Conservation (phyloP, 352 stramenopile genomes). For the Blastocystis hominis region DNA sequence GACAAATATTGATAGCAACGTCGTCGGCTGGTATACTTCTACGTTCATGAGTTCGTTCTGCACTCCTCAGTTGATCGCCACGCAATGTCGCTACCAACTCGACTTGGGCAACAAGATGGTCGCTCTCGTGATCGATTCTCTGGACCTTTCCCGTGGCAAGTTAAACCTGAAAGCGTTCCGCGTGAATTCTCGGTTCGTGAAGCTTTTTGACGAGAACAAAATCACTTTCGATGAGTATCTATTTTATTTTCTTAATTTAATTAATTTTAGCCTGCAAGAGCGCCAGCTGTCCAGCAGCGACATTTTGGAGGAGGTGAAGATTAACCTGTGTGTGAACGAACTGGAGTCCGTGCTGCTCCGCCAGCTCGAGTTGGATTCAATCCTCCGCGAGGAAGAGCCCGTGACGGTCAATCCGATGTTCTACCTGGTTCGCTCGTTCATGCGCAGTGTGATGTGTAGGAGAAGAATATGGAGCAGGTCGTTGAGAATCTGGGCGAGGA, state of each 20-base stretch:
- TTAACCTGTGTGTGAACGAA: background rate
- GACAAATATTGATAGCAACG: slow-evolving; percentile 34
- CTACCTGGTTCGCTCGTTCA: background rate
- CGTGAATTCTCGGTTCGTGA: background rate
- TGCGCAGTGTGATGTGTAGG: background rate
- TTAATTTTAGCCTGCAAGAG: background rate
- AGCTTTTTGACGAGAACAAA: slow-evolving; percentile 37
- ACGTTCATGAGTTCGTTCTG: slow-evolving; percentile 56
- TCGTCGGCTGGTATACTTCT: slow-evolving; percentile 52
- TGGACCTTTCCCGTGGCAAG: slow-evolving; percentile 10
- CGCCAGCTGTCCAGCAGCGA: background rate
- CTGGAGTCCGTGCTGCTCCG: background rate
- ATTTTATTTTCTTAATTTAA: background rate
- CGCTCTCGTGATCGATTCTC: slow-evolving; percentile 40
- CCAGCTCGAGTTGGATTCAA: background rate
- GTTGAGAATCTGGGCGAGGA: slow-evolving; percentile 17
- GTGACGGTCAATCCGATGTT: background rate
- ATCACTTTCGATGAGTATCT: slow-evolving; percentile 39
- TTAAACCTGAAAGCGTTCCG: slow-evolving; percentile 52
- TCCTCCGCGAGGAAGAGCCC: background rate
- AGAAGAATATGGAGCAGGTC: slow-evolving; percentile 57
- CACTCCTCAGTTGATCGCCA: slow-evolving; percentile 18
- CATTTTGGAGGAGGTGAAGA: slow-evolving; percentile 37
- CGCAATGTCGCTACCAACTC: slow-evolving; percentile 30
- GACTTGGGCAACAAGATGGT: slow-evolving; percentile 9